Percentiles rank a stretch among this genome's conserved stretches.
These are phyloP conservation scores for Zygoascus biomembranicola DNA, from an alignment of 805 yeast species.

Conservation along the genomic window DNA sequence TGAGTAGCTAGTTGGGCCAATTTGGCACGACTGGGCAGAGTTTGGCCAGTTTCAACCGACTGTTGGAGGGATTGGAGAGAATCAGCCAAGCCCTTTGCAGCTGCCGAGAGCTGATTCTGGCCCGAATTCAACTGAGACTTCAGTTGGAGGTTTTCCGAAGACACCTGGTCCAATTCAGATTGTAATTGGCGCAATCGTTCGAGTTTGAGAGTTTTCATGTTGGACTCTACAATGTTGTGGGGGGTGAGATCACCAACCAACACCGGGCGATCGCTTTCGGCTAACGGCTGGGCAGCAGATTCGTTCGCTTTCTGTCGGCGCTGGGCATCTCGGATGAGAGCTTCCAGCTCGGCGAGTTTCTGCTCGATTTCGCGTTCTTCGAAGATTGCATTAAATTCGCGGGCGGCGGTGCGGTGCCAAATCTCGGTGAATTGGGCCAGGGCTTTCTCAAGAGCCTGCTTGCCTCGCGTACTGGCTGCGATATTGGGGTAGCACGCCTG, in stretches of 20 bases:
- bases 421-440: conserved; percentile 44
- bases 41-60: conserved; percentile 5
- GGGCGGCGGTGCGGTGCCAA: conserved; percentile 38
- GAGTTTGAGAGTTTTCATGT: conserved; percentile 18
- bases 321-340: conserved; percentile 32
- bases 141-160: conserved; percentile 8
- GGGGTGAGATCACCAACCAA: conserved; percentile 24
- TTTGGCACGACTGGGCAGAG: conserved; percentile 8
- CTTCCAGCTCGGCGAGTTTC: conserved; percentile 33
- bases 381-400: conserved; percentile 49
- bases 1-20: conserved; percentile 6
- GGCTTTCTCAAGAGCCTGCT: conserved; percentile 38
- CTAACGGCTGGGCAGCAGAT: not conserved
- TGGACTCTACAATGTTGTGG: conserved; percentile 23
- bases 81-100: not conserved
- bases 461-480: conserved; percentile 39
- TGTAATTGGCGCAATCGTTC: conserved; percentile 17
- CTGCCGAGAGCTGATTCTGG: not conserved
- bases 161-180: not conserved
- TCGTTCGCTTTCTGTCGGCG: conserved; percentile 14
- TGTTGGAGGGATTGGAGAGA: conserved; percentile 6
- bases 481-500: conserved; percentile 48
- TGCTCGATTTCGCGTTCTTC: conserved; percentile 35
- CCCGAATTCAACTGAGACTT: conserved; percentile 1
- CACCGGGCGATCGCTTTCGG: conserved; percentile 14